Base-by-base conservation (phyloP, 306 rosid genomes). In the Gastrolobium bilobum region DNA sequence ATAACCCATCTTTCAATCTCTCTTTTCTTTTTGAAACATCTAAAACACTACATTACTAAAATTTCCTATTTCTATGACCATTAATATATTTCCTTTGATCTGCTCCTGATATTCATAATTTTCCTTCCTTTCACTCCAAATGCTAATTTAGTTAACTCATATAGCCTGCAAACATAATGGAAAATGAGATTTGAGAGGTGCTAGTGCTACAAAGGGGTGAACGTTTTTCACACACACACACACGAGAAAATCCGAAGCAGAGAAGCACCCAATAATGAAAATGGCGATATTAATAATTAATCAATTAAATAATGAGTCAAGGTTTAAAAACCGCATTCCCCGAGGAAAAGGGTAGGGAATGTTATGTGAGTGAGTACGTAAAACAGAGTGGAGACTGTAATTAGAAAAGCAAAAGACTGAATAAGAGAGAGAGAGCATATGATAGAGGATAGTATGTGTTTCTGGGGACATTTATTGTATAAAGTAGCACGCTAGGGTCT, bases 401-500 rank as follows among this genome's bases (percentile, higher is more conserved):
- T 57, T 43, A 47, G 50, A 68, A 80, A 84, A 86, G 87, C 44
- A 64, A 85, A 81, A 75, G 76, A 75, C 68, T 42, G 68, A 42
- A 10, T 20, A 35, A 61, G 30, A 2, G 60, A 52, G 80, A 69
- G 63, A 47, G 53, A 11, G 26, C 39, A 60, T 68, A 76, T 68
- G 72, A 79, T 57, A 65, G 10, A 6, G 43, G 9, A 38, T 67
- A 69, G 67, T 80, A 65, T 79, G 84, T 78, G 77, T 84, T 81
- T 73, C 83, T 68, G 84, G 84, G 84, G 79, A 84, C 93, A 88
- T 92, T 86, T 86, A 89, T 82, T 89, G 90, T 82, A 89, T 89
- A 89, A 90, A 92, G 93, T 90, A 68, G 94, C 96, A 89, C 88
- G 97, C 93, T 81, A 79, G 64, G 8, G 50, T 83, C 85, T 90